phyloP scores from a whole-genome alignment of 2,329 filamentous ascomycete genomes.

The Penicillium sp. region DNA sequence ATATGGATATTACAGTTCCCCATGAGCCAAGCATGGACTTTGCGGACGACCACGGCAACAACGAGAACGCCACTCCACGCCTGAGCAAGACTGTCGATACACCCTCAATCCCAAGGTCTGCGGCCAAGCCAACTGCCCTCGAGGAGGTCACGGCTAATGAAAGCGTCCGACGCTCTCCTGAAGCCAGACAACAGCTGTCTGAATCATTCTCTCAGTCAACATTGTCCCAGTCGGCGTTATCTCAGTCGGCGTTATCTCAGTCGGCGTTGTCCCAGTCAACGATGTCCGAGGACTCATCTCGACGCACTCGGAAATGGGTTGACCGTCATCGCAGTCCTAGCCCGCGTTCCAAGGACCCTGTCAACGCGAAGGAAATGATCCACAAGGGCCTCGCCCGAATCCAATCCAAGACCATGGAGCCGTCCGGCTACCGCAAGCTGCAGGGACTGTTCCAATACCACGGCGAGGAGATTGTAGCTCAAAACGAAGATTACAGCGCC shows the following conservation, averaged over 20 bases:
- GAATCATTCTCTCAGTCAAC: conserved; percentile 13
- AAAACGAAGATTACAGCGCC: conserved; percentile 39
- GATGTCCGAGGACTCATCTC: conserved; percentile 26
- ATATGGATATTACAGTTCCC: conserved; percentile 8
- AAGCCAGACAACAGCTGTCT: conserved; percentile 13
- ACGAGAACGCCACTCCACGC: conserved; percentile 27
- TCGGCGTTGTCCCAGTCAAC: conserved; percentile 5
- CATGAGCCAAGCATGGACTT: conserved; percentile 5
- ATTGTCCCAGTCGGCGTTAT: conserved; percentile 10
- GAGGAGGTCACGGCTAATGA: conserved; percentile 45
- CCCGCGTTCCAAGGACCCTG: conserved; percentile 41
- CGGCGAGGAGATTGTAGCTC: conserved; percentile 34
- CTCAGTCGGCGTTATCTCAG: conserved; percentile 5
- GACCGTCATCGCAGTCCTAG: conserved; percentile 39
- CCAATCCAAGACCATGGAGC: conserved; percentile 38
- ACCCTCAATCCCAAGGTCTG: conserved; percentile 22
- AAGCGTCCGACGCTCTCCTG: conserved; percentile 23
- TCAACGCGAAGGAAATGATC: conserved; percentile 40
- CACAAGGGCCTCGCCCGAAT: conserved; percentile 41
- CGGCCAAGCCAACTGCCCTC: conserved; percentile 32
- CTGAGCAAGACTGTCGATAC: conserved; percentile 16
- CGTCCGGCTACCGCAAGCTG: conserved; percentile 45
- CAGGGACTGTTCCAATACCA: conserved; percentile 43
- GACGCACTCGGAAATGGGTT: conserved; percentile 35
- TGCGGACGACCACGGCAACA: conserved; percentile 12